Percentiles rank a stretch among this genome's conserved stretches.
phyloP scores from a whole-genome alignment of 768 basidiomycete species.

The Hygrophorus russula region DNA sequence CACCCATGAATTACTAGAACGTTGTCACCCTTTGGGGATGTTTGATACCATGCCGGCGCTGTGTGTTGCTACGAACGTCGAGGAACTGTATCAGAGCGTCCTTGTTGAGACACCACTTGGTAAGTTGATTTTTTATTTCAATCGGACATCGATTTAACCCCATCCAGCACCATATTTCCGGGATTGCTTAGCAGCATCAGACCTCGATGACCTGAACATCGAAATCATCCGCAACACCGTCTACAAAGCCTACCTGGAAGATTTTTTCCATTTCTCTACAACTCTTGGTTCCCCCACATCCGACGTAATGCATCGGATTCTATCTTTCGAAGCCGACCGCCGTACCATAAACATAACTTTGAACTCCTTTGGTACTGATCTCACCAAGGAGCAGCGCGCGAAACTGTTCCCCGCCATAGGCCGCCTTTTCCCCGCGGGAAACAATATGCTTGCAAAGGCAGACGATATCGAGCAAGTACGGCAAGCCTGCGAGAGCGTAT shows the following conservation, averaged over 20 bases:
- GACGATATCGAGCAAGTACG: conserved; percentile 95
- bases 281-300: conserved; percentile 77
- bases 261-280: conserved; percentile 79
- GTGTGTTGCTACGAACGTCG: conserved; percentile 98
- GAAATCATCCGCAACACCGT: conserved; percentile 99
- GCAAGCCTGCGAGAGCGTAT: conserved; percentile 72
- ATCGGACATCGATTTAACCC: conserved; percentile 1
- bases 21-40: conserved; percentile 93
- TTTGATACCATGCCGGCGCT: conserved; percentile 99
- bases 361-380: conserved; percentile 95
- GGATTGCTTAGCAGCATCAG: conserved; percentile 87
- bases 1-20: conserved; percentile 90
- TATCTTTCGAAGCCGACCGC: conserved; percentile 94
- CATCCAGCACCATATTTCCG: conserved; percentile 85
- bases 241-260: conserved; percentile 97
- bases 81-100: conserved; percentile 94
- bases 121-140: conserved; percentile 24
- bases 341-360: conserved; percentile 97
- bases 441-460: conserved; percentile 85
- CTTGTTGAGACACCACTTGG: conserved; percentile 96
- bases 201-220: conserved; percentile 97
- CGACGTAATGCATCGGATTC: conserved; percentile 86
- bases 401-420: conserved; percentile 92
- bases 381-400: conserved; percentile 90
- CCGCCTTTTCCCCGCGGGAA: conserved; percentile 89